phyloP scores from a whole-genome alignment of 75 land plant genomes.

The Cupressus sempervirens region DNA sequence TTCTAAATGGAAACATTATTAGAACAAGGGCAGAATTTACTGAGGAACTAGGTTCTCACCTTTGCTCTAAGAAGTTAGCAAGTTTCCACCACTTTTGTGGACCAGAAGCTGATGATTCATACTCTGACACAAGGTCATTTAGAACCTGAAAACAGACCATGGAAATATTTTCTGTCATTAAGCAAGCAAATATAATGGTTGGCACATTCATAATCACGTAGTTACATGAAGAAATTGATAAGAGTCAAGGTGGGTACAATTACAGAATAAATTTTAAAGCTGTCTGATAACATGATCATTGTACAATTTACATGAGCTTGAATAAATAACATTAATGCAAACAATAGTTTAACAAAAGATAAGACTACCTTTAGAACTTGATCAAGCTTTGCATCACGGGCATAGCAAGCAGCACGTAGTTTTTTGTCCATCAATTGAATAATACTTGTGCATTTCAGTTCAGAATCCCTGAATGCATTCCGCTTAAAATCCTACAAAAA shows the following conservation, averaged over 20 bases:
- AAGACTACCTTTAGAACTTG: slow-evolving; percentile 54
- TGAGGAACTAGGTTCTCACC: slow-evolving; percentile 31
- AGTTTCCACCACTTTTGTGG: slow-evolving; percentile 82
- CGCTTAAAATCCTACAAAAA: slow-evolving; percentile 70
- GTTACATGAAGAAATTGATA: background rate
- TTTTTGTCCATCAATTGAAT: slow-evolving; percentile 80
- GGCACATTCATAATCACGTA: background rate
- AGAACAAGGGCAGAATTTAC: background rate
- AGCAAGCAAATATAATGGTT: background rate
- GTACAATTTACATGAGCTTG: background rate
- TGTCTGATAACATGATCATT: background rate
- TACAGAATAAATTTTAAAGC: background rate
- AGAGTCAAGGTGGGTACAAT: background rate
- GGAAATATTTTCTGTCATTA: background rate
- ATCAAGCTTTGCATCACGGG: slow-evolving; percentile 63
- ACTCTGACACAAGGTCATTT: slow-evolving; percentile 57
- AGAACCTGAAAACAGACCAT: slow-evolving; percentile 53
- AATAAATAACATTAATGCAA: background rate
- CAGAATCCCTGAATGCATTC: slow-evolving; percentile 75
- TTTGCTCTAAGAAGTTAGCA: slow-evolving; percentile 59
- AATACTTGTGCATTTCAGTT: slow-evolving; percentile 59
- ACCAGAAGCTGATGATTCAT: slow-evolving; percentile 67
- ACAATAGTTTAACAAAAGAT: background rate
- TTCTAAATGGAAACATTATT: background rate
- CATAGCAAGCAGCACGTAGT: slow-evolving; percentile 70